phyloP scores from a whole-genome alignment of 1,139 yeast genomes.

The Suhomyces panamericanus region DNA sequence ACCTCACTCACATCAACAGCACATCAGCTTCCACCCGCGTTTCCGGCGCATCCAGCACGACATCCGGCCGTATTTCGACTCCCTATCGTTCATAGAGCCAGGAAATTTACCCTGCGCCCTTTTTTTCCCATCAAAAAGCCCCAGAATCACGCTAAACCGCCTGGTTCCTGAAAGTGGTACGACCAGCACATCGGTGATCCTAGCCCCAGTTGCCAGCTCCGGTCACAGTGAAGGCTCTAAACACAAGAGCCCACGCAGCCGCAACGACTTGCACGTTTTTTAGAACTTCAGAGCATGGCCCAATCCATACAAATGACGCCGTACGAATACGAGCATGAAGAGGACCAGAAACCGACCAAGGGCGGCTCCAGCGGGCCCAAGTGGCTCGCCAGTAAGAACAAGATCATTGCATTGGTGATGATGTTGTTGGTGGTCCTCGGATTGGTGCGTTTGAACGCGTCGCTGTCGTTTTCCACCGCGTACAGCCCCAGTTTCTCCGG shows the following conservation, averaged over 20 bases:
- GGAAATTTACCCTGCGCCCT: background rate
- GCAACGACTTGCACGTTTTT: background rate
- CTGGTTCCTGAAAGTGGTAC: background rate
- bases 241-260: background rate
- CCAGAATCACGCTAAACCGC: background rate
- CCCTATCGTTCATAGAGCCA: background rate
- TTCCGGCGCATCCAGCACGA: background rate
- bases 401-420: slow-evolving; percentile 1
- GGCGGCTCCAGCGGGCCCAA: background rate
- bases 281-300: slow-evolving; percentile 5
- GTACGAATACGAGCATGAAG: slow-evolving; percentile 17
- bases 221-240: background rate
- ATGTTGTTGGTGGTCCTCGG: slow-evolving; percentile 1
- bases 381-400: background rate
- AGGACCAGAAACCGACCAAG: background rate
- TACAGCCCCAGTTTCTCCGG: slow-evolving; percentile 24
- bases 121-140: background rate
- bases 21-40: background rate
- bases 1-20: background rate
- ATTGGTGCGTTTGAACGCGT: background rate
- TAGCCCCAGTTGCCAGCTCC: background rate
- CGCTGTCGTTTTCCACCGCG: background rate
- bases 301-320: slow-evolving; percentile 18
- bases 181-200: background rate
- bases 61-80: background rate